These are phyloP conservation scores for Mycena sanguinolenta DNA, from an alignment of 768 basidiomycete genomes.

Conservation along the genomic window DNA sequence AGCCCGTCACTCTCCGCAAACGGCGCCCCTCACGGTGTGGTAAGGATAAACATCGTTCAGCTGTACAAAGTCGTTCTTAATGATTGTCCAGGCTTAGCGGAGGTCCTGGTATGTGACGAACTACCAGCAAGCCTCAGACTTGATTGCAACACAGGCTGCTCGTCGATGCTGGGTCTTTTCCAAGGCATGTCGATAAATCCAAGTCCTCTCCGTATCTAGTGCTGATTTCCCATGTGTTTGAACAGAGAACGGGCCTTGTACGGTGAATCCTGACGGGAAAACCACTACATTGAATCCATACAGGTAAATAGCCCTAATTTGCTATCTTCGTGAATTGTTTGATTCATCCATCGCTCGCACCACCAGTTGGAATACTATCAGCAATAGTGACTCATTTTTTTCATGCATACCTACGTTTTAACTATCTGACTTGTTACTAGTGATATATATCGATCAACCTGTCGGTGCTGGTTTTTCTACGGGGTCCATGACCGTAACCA, in stretches of 20 bases:
- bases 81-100: constrained; percentile 43
- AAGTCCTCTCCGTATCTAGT: not conserved
- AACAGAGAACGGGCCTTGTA: constrained; percentile 61
- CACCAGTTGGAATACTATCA: constrained; percentile 63
- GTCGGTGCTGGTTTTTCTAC: constrained; percentile 62
- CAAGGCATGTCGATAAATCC: constrained; percentile 32
- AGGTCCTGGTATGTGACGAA: constrained; percentile 42
- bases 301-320: constrained; percentile 46
- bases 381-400: constrained; percentile 62
- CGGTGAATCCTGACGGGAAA: constrained; percentile 52
- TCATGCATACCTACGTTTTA: constrained; percentile 36
- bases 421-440: constrained; percentile 46
- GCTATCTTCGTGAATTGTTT: no score
- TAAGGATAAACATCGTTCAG: constrained; percentile 37
- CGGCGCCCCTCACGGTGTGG: constrained; percentile 65
- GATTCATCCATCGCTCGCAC: not conserved
- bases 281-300: constrained; percentile 59
- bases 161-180: constrained; percentile 51
- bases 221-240: not conserved
- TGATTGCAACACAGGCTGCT: constrained; percentile 40
- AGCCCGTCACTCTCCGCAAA: constrained; percentile 57
- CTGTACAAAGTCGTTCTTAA: not conserved
- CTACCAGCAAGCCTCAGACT: no score
- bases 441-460: constrained; percentile 66
- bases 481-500: constrained; percentile 54